Evolutionary conservation across 1,284 basidiomycete species (phyloP), one percentile per base, ranked within the genome.

Genomic region (Rhizoctonia solani): DNA sequence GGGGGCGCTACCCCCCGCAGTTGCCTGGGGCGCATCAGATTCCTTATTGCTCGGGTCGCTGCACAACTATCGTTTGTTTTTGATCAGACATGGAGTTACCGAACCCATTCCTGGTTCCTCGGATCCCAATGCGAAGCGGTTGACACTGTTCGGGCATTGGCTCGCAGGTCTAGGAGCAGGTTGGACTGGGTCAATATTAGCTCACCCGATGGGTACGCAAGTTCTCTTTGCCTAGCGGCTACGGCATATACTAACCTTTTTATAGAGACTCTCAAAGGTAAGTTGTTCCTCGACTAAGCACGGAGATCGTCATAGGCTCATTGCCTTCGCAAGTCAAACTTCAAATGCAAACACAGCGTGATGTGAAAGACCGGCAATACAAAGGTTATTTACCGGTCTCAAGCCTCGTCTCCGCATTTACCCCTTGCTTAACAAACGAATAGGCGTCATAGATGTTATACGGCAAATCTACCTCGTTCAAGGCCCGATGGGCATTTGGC

Each of bases 1-100:
- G 77, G 88, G 88, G 14, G 87, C 86, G 8, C 85, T 86, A 0
- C 87, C 89, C 4, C 90, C 89, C 1, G 87, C 88, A 19, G 78
- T 92, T 2, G 89, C 88, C 1, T 92, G 89, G 90, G 85, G 87
- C 6, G 81, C 86, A 42, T 87, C 89, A 47, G 90, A 93, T 74
- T 87, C 88, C 14, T 78, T 92, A 8, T 80, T 93, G 5, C 79
- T 93, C 56, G 90, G 90, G 2, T 89, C 87, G 3, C 77, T 93
- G 52, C 87, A 88, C 75, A 88, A 88, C 73, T 90, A 89, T 74
- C 83, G 88, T 8, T 78, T 89, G 1, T 83, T 85, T 68, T 79
- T 90, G 53, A 77, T 84, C 14, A 34, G 53, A 78, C 74, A 81
- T 68, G 80, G 82, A 37, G 79, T 86, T 78, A 83, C 83, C 0